Evolutionary conservation across 2,329 filamentous ascomycete species (phyloP), one percentile per base, ranked within the genome.

Genomic region (Ophiostoma populinum): DNA sequence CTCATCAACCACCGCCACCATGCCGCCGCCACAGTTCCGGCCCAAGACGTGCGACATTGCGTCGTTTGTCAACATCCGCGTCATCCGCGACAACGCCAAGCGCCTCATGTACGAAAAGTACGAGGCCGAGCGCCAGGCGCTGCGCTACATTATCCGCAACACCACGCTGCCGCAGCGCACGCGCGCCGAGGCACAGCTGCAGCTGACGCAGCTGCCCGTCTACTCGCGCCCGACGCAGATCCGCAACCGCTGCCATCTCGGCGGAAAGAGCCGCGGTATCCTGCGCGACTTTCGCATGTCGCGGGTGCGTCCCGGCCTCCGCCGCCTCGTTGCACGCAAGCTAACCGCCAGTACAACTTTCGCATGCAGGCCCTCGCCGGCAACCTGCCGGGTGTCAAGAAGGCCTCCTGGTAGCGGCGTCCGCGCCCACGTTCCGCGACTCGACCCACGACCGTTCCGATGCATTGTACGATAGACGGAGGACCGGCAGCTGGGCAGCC

Each of bases 351-450:
- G 87, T 98, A 70, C 57, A 83, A 87, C 62, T 98, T 98, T 63
- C 73, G 90, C 54, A 63, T 90, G 59, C 77, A 93, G 55, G 90
- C 90, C 13, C 61, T 94, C 43, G 76, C 70, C 21, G 90, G 90
- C 34, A 73, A 82, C 42, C 54, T 98, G 35, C 87, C 90, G 0
- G 90, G 90, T 48, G 90, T 98, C 37, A 83, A 77, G 67, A 92
- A 92, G 65, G 90, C 90, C 33, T 92, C 81, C 58, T 98, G 90
- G 90, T 98, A 81, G 55, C n/a, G 24, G n/a, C n/a, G n/a, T n/a
- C n/a, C n/a, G n/a, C n/a, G n/a, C n/a, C n/a, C n/a, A n/a, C n/a
- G n/a, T n/a, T n/a, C n/a, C n/a, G n/a, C n/a, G n/a, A n/a, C n/a
- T n/a, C n/a, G n/a, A n/a, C n/a, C n/a, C n/a, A n/a, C n/a, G n/a